Percentiles rank a stretch among this genome's conserved stretches.
Conservation (phyloP, 768 basidiomycete species). For the Leccinum broughii region DNA sequence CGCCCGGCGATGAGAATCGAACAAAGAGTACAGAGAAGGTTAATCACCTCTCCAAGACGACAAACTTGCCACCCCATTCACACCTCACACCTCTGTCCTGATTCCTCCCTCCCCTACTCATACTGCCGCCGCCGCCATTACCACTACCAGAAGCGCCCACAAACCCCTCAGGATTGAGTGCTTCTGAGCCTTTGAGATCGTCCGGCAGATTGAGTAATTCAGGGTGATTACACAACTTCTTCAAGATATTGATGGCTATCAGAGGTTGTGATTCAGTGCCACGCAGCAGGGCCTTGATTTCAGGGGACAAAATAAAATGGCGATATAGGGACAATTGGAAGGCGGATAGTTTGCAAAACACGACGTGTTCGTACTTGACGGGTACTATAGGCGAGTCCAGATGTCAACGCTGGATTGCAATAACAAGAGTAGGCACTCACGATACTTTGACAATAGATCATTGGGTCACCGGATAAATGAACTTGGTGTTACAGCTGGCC, state of each 20-base stretch:
- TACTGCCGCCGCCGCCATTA: slow-evolving; percentile 18
- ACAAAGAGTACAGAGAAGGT: background rate
- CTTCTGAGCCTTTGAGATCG: slow-evolving; percentile 80
- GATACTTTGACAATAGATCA: slow-evolving; percentile 90
- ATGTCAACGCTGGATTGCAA: slow-evolving; percentile 4
- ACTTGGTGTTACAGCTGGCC: slow-evolving; percentile 30
- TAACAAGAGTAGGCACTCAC: slow-evolving; percentile 47
- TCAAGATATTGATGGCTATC: slow-evolving; percentile 91
- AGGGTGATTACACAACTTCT: slow-evolving; percentile 96
- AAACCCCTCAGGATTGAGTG: slow-evolving; percentile 81
- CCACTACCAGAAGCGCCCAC: slow-evolving; percentile 43
- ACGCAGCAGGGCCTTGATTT: slow-evolving; percentile 86
- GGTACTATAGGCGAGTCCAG: slow-evolving; percentile 61
- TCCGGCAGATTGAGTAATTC: slow-evolving; percentile 83
- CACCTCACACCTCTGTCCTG: slow-evolving; percentile 53
- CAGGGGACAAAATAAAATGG: slow-evolving; percentile 89
- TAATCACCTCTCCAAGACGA: slow-evolving; percentile 84
- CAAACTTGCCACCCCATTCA: slow-evolving; percentile 89
- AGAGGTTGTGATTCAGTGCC: slow-evolving; percentile 91
- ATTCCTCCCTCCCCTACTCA: slow-evolving; percentile 44
- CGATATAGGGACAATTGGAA: slow-evolving; percentile 86
- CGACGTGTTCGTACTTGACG: slow-evolving; percentile 98
- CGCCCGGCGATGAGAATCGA: background rate
- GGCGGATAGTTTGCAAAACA: slow-evolving; percentile 84
- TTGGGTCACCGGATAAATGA: slow-evolving; percentile 93